These are phyloP conservation scores for Colletotrichum incanum DNA, from an alignment of 2,329 filamentous ascomycete species.

Conservation along the genomic window DNA sequence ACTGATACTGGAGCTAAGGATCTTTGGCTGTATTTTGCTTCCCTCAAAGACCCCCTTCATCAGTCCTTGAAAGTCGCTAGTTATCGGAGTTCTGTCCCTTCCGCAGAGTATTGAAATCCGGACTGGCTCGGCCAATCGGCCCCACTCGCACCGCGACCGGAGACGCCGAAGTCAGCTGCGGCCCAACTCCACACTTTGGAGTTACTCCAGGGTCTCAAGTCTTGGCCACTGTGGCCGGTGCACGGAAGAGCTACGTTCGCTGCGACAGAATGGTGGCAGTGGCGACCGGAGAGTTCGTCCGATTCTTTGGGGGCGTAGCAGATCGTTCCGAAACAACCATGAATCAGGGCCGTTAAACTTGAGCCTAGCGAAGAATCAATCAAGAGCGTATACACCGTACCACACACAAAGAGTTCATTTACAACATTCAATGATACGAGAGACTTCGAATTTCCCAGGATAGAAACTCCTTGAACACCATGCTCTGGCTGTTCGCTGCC, in stretches of 20 bases:
- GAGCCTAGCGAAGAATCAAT: too few relatives aligned
- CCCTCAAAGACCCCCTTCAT: rapidly evolving
- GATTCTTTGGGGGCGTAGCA: constrained; percentile 8
- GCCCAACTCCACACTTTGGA: not conserved
- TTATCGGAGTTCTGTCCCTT: not conserved
- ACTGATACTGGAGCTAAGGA: not conserved
- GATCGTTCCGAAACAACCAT: constrained; percentile 6
- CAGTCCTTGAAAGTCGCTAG: constrained; percentile 34
- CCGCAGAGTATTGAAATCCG: not conserved
- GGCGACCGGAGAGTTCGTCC: constrained; percentile 26
- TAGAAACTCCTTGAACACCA: not conserved
- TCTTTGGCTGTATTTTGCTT: not conserved
- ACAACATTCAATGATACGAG: not conserved
- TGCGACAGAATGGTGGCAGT: constrained; percentile 10
- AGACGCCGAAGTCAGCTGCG: constrained; percentile 24
- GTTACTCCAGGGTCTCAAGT: not conserved
- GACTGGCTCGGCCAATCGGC: constrained; percentile 18
- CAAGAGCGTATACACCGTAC: not conserved
- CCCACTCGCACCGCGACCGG: constrained; percentile 26
- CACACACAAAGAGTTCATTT: not conserved
- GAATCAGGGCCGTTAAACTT: not conserved
- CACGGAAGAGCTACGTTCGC: not conserved
- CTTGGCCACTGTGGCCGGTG: not conserved
- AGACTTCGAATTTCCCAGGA: not conserved
- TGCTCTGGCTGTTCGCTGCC: not conserved